Base-by-base conservation (phyloP, 1,139 yeast species). In the Sugiyamaella neomexicana region DNA sequence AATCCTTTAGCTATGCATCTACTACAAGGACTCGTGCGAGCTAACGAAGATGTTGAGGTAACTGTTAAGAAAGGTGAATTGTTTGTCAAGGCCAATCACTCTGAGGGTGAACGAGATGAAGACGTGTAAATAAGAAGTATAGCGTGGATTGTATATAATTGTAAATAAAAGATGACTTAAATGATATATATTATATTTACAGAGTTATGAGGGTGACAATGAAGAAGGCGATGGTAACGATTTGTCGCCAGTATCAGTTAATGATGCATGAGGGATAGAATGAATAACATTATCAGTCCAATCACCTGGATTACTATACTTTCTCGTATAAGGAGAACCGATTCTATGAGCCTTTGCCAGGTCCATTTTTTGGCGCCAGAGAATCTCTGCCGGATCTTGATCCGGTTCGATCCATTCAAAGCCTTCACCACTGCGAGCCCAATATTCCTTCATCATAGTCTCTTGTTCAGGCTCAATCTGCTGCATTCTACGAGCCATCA, bases 381-480 rank as follows among this genome's bases (percentile, higher is more conserved):
- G 63, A 23, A 83, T 63, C 36, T 83, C 87, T 0, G 89, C 89
- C 0, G 91, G 91, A 65, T 85, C 91, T 63, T 82, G 84, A 65
- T 86, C 93, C 0, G 90, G 90, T 64, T 85, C 93, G 5, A 78
- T 83, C 95, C 95, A 86, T 60, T 81, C 84, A 63, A 85, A 86
- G 2, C 87, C 88, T 58, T 83, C 88, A 15, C 90, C 90, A n/a
- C 86, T 85, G 55, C 80, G 75, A 66, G 85, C 80, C 93, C 95
- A 86, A 68, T 86, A 86, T 52, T 89, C 90, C 65, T 85, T 83
- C 64, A 83, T 68, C 73, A 80, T 79, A 0, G 91, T 91, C 65
- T 86, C 93, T 65, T 83, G 85, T 65, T 86, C 93, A 1, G 91
- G 91, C 63, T 86, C 93, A 49, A 82, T 68, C 56, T 84, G 88